These are phyloP conservation scores for Solanum etuberosum DNA, from an alignment of 257 asterid genomes.

Conservation along the genomic window DNA sequence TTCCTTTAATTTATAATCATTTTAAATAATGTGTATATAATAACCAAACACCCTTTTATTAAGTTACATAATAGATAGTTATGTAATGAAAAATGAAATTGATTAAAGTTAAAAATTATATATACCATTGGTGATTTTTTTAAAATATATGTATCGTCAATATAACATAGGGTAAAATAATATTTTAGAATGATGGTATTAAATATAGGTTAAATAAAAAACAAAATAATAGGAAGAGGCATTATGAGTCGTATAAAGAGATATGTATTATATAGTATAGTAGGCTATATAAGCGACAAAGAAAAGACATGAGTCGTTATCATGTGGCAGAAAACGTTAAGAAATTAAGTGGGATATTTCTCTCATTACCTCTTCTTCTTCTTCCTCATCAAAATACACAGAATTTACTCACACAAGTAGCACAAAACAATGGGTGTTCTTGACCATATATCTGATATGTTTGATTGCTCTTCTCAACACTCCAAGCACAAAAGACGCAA, in stretches of 20 bases:
- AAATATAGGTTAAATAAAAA: too few species aligned
- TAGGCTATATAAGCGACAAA: neutral
- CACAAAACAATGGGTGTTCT: conserved; percentile 49
- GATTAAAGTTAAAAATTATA: too few species aligned
- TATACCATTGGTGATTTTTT: too few species aligned
- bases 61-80: too few species aligned
- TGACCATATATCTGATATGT: conserved; percentile 69
- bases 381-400: neutral
- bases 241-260: neutral
- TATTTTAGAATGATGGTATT: too few species aligned
- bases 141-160: too few species aligned
- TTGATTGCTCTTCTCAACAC: conserved; percentile 59
- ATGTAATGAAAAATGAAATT: too few species aligned
- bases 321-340: neutral
- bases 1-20: too few species aligned
- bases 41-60: neutral
- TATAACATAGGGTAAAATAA: too few species aligned
- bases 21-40: too few species aligned
- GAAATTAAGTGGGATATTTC: neutral
- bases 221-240: too few species aligned
- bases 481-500: conserved; percentile 57
- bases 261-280: neutral
- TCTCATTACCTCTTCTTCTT: neutral
- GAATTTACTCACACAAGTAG: neutral
- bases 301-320: neutral